phyloP scores from a whole-genome alignment of 257 asterid species.

The Nicotiana sylvestris region DNA sequence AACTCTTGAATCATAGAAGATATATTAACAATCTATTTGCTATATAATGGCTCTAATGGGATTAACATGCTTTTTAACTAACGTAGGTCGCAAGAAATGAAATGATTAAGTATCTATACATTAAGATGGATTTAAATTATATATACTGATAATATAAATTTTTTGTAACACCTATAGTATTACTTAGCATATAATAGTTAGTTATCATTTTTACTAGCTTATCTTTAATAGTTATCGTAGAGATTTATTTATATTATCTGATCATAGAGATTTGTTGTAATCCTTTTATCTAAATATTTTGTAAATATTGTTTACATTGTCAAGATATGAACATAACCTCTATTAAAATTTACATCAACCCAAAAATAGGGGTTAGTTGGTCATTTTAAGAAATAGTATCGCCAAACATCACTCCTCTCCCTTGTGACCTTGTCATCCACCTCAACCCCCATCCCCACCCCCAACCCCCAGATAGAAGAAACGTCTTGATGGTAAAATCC shows the following conservation, averaged over 20 bases:
- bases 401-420: background rate
- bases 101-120: background rate
- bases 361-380: background rate
- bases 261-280: no score
- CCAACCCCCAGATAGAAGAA: background rate
- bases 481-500: background rate
- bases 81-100: background rate
- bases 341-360: background rate
- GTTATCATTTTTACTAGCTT: background rate
- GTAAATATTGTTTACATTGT: background rate
- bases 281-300: no score
- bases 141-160: background rate
- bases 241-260: no score
- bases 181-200: background rate
- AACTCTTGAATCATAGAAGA: background rate
- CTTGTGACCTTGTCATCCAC: no score
- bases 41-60: no score
- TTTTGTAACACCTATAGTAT: no score
- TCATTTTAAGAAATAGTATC: background rate
- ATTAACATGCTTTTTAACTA: background rate
- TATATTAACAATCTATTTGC: background rate
- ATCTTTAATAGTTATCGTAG: background rate
- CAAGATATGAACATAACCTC: background rate
- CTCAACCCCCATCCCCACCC: background rate
- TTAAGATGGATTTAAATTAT: background rate